A percentile compares a stretch with the other conserved stretches of the same genome.
phyloP scores from a whole-genome alignment of 202 grass and related monocot genomes.

The Digitaria exilis region DNA sequence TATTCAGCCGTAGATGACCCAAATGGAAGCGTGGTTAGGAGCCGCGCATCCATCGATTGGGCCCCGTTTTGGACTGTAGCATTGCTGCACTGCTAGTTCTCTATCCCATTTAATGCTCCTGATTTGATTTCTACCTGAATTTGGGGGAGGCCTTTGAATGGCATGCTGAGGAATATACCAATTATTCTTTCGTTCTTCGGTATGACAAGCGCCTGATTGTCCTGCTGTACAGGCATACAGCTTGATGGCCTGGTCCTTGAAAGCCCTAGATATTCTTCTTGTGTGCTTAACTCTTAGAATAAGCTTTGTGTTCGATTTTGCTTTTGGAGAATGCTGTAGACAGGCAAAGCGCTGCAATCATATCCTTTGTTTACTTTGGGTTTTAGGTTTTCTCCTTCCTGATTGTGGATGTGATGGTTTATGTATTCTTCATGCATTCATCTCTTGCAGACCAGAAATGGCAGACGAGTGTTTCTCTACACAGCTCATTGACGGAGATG shows the following conservation, averaged over 20 bases:
- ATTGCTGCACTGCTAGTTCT: conserved; percentile 6
- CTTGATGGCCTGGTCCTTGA: background rate
- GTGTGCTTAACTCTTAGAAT: background rate
- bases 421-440: background rate
- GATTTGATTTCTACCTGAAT: background rate
- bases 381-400: background rate
- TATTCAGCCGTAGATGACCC: conserved; percentile 36
- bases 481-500: conserved; percentile 87
- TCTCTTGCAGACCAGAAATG: conserved; percentile 65
- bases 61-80: conserved; percentile 11
- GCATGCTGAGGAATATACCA: background rate
- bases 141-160: background rate
- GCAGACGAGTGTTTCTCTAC: conserved; percentile 59
- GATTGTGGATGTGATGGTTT: conserved; percentile 22
- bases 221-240: background rate
- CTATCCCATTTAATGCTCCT: conserved; percentile 34
- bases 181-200: background rate
- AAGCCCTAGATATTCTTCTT: background rate
- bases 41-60: conserved; percentile 25
- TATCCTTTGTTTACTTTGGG: background rate
- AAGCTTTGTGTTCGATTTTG: background rate
- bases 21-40: background rate
- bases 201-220: background rate
- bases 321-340: background rate
- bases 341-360: background rate